Evolutionary conservation across 2,329 filamentous ascomycete genomes (phyloP).

Genomic region (Fusarium chuoi): DNA sequence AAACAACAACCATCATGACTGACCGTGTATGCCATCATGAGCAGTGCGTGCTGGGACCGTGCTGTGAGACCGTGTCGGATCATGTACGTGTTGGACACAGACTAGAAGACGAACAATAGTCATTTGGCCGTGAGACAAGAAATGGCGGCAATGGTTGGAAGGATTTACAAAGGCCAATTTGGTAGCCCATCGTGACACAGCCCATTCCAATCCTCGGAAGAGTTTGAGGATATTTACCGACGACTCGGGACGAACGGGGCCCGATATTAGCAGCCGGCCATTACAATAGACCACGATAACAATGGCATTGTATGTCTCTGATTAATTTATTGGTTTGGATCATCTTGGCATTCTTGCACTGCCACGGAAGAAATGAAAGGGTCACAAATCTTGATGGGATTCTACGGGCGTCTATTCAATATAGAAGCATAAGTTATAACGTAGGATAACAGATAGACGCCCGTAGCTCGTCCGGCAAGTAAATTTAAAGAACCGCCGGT

Average conservation of each 20-base stretch:
- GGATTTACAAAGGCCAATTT: not conserved
- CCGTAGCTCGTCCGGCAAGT: not conserved
- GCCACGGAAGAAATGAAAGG: slow-evolving; percentile 9
- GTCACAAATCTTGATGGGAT: not conserved
- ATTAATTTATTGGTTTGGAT: slow-evolving; percentile 4
- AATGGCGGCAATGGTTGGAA: not conserved
- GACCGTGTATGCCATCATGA: not conserved
- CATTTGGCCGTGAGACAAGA: slow-evolving; percentile 4
- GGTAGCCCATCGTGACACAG: slow-evolving; percentile 5
- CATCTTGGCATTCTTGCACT: slow-evolving; percentile 14
- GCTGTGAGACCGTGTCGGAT: not conserved
- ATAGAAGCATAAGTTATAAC: not conserved
- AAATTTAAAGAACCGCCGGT: slow-evolving; percentile 14
- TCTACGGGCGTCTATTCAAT: slow-evolving; percentile 7
- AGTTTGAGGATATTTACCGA: not conserved
- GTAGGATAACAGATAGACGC: slow-evolving; percentile 6
- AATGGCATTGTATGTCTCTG: slow-evolving; percentile 13
- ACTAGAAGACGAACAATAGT: not conserved
- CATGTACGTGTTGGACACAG: not conserved
- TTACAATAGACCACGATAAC: not conserved
- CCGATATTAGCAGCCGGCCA: not conserved
- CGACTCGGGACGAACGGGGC: slow-evolving; percentile 6
- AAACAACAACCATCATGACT: slow-evolving; percentile 9
- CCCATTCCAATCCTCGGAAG: slow-evolving; percentile 3
- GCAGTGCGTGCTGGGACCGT: not conserved